phyloP scores from a whole-genome alignment of 2,329 filamentous ascomycete genomes.

The Ophiostoma fasciatum region DNA sequence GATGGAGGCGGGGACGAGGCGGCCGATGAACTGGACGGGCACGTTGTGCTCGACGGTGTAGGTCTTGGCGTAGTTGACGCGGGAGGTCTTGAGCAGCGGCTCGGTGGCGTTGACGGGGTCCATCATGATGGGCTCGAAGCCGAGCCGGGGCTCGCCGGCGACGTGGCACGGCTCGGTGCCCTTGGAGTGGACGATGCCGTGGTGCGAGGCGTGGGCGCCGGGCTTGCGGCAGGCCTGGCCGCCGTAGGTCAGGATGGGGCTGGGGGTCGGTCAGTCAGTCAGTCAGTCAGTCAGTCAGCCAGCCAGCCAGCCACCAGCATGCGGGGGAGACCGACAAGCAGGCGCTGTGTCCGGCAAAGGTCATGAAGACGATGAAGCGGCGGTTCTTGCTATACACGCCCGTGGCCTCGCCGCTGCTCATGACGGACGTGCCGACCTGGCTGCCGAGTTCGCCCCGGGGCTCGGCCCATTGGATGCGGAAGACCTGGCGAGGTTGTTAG shows the following conservation, averaged over 20 bases:
- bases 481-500: no score
- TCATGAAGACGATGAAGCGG: background rate
- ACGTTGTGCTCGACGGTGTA: conserved; percentile 43
- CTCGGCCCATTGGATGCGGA: no score
- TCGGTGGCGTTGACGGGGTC: conserved; percentile 28
- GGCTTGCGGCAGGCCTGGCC: conserved; percentile 34
- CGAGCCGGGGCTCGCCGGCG: conserved; percentile 29
- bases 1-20: conserved; percentile 25
- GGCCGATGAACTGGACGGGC: conserved; percentile 42
- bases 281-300: no score
- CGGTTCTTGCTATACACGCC: background rate
- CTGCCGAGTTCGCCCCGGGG: no score
- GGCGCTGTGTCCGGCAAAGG: background rate
- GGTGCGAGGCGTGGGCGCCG: conserved; percentile 36
- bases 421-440: no score
- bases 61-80: conserved; percentile 43
- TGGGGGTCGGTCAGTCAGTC: conserved; percentile 14
- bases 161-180: conserved; percentile 20
- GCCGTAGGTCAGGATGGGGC: conserved; percentile 42
- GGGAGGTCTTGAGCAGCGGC: conserved; percentile 32
- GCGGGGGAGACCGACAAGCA: no score
- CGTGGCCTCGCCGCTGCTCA: no score
- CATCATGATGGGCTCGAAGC: conserved; percentile 31
- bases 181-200: conserved; percentile 35
- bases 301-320: no score